Base-by-base conservation (phyloP, 768 basidiomycete species). In the button mushroom (Agaricus bisporus) region DNA sequence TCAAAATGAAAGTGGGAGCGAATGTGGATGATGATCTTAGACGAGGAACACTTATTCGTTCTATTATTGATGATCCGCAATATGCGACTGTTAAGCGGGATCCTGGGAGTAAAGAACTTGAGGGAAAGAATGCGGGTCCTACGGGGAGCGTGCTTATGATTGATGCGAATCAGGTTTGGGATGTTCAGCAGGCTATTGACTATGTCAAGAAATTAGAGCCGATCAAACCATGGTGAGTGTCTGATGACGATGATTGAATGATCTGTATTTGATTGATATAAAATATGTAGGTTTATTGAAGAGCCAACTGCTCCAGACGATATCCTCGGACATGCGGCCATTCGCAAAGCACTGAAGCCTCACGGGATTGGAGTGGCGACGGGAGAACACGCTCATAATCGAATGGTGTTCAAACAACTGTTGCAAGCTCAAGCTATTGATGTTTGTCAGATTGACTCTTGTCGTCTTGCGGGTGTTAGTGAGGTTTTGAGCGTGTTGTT, bases 1-100 rank as follows among this genome's bases (percentile, higher is more conserved):
- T 98, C 82, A 98, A 98, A 73, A 94, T 98, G 86, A 98, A 98
- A 74, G 95, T 98, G 59, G 95, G 95, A 49, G 86, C 88, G 22
- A 78, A 89, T 69, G 75, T 81, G 53, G 79, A 83, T 37, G 82
- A 86, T 65, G 95, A 97, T 69, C 73, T 94, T 48, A 86, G 92
- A 47, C 85, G 95, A 50, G 91, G 92, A 18, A 80, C 79, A 61
- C 77, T 98, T 62, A 95, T 98, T 60, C 85, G 95, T 53, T 91
- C 88, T 44, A 89, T 98, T 69, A 97, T 98, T 66, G 95, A 98
- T 63, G 85, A 98, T 71, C 91, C 92, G 4, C 80, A 82, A 57
- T 84, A 88, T 65, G 80, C 91, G 38, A 61, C 70, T 10, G 66
- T 73, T 49, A 78, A 79, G 29, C 80, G 82, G 47, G 82, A 88